Evolutionary conservation across 2,329 filamentous ascomycete species (phyloP).

Genomic region (Aspergillus oerlinghausenensis): DNA sequence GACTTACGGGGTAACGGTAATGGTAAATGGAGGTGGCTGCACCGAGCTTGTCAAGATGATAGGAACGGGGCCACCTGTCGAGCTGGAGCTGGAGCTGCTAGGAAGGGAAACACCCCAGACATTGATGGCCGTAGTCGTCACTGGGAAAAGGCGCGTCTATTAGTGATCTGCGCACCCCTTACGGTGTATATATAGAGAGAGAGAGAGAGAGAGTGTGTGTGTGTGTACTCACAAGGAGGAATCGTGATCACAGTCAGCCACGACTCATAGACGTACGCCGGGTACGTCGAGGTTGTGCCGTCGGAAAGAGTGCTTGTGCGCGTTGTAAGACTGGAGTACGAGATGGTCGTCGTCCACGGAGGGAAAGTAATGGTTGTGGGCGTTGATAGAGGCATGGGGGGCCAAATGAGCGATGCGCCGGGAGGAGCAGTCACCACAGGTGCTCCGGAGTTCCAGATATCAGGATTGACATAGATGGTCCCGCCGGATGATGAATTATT

Average conservation of each 20-base stretch:
- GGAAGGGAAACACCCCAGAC: not conserved
- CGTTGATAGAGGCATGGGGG: not conserved
- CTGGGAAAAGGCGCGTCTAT: not conserved
- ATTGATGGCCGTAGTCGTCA: not conserved
- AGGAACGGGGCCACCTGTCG: not conserved
- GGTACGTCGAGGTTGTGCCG: not conserved
- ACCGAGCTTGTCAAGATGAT: not conserved
- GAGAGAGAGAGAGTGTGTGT: too few relatives aligned
- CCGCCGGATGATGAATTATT: not conserved
- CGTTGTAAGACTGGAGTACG: slow-evolving; percentile 1
- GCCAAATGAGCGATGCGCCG: not conserved
- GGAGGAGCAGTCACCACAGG: not conserved
- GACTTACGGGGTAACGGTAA: slow-evolving; percentile 1
- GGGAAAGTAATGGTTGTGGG: not conserved
- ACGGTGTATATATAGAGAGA: not conserved
- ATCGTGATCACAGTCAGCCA: not conserved
- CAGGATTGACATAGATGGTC: not conserved
- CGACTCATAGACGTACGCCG: not conserved
- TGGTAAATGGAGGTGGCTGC: not conserved
- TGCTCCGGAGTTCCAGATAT: not conserved
- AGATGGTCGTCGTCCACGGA: not conserved
- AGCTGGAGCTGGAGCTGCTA: not conserved
- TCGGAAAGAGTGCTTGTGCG: not conserved
- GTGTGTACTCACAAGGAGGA: not conserved
- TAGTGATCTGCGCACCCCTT: too few relatives aligned